Evolutionary conservation across 345 rosid species (phyloP).

Genomic region (Arabis hirsuta): DNA sequence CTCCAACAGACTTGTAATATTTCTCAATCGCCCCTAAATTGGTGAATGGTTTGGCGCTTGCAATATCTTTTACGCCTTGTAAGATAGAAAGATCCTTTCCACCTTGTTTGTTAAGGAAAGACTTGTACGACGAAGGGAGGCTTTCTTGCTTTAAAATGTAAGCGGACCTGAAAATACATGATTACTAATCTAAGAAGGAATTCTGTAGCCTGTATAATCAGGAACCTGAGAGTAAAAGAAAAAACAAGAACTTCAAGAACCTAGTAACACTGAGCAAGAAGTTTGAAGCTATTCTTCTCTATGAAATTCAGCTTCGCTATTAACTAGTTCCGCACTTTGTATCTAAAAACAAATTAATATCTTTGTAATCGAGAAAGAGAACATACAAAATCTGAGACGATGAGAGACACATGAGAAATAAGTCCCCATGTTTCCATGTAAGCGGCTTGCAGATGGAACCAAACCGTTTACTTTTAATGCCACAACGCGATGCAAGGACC

Average conservation of each 20-base stretch:
- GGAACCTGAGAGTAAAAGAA: constrained; percentile 2
- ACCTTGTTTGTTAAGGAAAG: constrained; percentile 89
- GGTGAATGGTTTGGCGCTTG: constrained; percentile 66
- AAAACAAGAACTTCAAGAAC: not conserved
- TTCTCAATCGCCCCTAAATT: constrained; percentile 71
- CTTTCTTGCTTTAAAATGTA: constrained; percentile 88
- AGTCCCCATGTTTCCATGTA: constrained; percentile 96
- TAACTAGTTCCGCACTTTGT: not conserved
- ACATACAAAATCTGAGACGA: constrained; percentile 92
- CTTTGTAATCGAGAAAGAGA: constrained; percentile 8
- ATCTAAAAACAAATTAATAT: not conserved
- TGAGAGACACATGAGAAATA: constrained; percentile 94
- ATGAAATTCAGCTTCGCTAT: not conserved
- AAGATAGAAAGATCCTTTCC: constrained; percentile 71
- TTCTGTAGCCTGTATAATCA: not conserved
- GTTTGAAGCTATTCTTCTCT: not conserved
- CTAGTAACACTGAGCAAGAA: constrained; percentile 7
- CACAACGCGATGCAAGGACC: constrained; percentile 91
- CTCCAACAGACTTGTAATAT: constrained; percentile 69
- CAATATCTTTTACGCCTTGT: constrained; percentile 80
- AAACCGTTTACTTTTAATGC: constrained; percentile 84
- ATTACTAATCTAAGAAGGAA: not conserved
- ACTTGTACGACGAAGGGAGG: constrained; percentile 87
- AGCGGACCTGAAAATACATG: constrained; percentile 66
- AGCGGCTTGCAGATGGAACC: constrained; percentile 87